These are phyloP conservation scores for Ascomycota sp. DNA, from an alignment of 2,329 filamentous ascomycete genomes.

Conservation along the genomic window DNA sequence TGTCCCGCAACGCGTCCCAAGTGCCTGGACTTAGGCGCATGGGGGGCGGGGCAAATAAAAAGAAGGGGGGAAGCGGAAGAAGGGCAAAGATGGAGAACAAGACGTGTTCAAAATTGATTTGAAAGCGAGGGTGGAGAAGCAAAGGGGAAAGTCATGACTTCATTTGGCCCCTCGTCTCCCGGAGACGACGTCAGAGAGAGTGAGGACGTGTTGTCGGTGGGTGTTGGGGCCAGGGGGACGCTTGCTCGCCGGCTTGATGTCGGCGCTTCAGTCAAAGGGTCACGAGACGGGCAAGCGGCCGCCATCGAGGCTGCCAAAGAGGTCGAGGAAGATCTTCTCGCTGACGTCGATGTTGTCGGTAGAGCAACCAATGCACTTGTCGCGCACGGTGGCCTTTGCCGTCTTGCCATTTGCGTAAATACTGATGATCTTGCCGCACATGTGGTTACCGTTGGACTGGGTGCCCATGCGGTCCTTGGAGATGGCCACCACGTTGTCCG, in stretches of 20 bases:
- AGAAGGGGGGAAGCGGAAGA: background rate
- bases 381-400: conserved; percentile 37
- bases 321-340: conserved; percentile 29
- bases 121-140: no score
- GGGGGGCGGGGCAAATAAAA: background rate
- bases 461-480: conserved; percentile 41
- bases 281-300: conserved; percentile 23
- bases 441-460: conserved; percentile 44
- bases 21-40: background rate
- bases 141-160: no score
- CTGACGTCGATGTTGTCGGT: conserved; percentile 38
- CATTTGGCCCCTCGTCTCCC: no score
- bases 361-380: conserved; percentile 57
- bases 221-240: no score
- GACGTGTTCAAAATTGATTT: no score
- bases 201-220: no score
- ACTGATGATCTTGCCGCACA: conserved; percentile 49
- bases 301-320: conserved; percentile 23
- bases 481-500: conserved; percentile 48
- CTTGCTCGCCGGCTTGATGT: no score
- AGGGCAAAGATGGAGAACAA: background rate
- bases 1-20: background rate
- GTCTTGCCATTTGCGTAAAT: conserved; percentile 40
- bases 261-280: conserved; percentile 21
- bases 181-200: no score